Evolutionary conservation across 2,329 filamentous ascomycete species (phyloP).

Genomic region (Colletotrichum sp.): DNA sequence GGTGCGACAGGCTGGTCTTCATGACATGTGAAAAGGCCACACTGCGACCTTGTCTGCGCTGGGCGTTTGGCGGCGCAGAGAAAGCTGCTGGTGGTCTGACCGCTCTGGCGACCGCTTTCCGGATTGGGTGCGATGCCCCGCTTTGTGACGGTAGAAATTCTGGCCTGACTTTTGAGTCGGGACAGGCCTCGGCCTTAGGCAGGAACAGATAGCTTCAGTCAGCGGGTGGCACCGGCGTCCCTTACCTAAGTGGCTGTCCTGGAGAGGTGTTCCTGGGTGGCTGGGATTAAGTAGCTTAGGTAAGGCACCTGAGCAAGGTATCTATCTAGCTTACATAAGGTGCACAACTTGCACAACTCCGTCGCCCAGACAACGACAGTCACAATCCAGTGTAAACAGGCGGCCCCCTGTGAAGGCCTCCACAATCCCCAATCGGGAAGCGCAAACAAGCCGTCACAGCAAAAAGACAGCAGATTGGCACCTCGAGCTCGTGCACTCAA

Average conservation of each 20-base stretch:
- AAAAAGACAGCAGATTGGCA: background rate
- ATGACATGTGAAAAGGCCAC: conserved; percentile 19
- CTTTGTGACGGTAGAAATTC: background rate
- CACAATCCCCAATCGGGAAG: conserved; percentile 19
- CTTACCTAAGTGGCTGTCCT: background rate
- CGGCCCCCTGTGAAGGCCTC: background rate
- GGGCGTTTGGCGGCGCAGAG: background rate
- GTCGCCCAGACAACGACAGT: conserved; percentile 13
- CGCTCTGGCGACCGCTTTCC: background rate
- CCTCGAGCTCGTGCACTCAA: background rate
- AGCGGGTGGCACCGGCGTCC: background rate
- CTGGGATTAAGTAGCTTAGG: background rate
- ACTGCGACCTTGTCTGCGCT: background rate
- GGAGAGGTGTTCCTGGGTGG: background rate
- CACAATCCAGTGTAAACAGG: conserved; percentile 14
- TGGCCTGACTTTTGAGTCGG: background rate
- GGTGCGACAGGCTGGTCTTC: background rate
- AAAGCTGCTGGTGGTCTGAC: background rate
- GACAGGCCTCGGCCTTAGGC: background rate
- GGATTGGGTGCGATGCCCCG: rapidly evolving
- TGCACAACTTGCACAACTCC: background rate
- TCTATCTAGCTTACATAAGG: background rate
- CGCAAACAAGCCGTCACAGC: conserved; percentile 15
- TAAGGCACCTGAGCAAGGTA: rapidly evolving
- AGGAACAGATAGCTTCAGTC: background rate